Percentiles rank a stretch among this genome's conserved stretches.
Evolutionary conservation across 2,329 filamentous ascomycete genomes (phyloP).

Genomic region (Drechslerella dactyloides): DNA sequence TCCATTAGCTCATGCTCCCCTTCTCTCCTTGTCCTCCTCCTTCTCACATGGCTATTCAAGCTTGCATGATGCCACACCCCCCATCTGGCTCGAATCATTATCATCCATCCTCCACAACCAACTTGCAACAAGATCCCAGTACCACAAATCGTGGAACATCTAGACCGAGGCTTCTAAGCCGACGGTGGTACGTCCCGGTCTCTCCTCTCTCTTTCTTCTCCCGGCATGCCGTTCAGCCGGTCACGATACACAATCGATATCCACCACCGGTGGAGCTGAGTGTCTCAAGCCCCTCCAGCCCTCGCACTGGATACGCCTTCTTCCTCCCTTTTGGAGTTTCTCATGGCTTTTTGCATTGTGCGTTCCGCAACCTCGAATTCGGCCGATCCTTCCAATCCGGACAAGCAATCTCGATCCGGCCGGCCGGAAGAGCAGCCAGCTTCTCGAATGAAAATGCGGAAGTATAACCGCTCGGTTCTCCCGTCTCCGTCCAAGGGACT

Average conservation of each 20-base stretch:
- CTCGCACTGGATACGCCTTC: conserved; percentile 1
- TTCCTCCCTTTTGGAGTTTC: conserved; percentile 14
- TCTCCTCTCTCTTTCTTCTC: conserved; percentile 2
- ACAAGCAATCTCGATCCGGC: conserved; percentile 37
- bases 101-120: too few species aligned
- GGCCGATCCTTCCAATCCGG: conserved; percentile 38
- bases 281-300: conserved; percentile 26
- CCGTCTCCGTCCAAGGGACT: conserved; percentile 50
- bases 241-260: conserved; percentile 1
- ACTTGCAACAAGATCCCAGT: too few species aligned
- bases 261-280: conserved; percentile 6
- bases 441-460: conserved; percentile 49
- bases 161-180: conserved; percentile 21
- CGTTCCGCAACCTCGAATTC: conserved; percentile 32
- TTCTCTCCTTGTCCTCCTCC: neutral
- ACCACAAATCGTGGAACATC: conserved; percentile 12
- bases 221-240: conserved; percentile 7
- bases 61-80: too few species aligned
- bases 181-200: conserved; percentile 14
- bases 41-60: too few species aligned
- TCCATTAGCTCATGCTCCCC: conserved; percentile 14
- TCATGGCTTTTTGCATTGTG: conserved; percentile 20
- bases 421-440: conserved; percentile 43
- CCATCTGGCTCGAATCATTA: too few species aligned
- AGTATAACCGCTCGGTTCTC: conserved; percentile 50